A percentile compares a stretch with the other conserved stretches of the same genome.
These are phyloP conservation scores for Auriscalpium microsporum DNA, from an alignment of 768 basidiomycete species.

Conservation along the genomic window DNA sequence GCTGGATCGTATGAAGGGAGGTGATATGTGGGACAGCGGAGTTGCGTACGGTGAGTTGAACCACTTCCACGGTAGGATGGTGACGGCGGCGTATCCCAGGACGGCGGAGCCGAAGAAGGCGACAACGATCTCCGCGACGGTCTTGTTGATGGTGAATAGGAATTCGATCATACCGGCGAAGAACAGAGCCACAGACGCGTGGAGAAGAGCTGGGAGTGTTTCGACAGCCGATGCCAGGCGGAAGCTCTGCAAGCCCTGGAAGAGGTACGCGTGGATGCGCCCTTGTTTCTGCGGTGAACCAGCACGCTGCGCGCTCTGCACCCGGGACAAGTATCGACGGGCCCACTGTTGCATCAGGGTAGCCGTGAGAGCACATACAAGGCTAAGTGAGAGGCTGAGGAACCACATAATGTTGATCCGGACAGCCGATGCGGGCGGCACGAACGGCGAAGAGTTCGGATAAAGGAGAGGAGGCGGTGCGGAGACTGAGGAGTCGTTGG, in stretches of 20 bases:
- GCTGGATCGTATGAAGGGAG: no score
- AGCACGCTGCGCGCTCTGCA: not conserved
- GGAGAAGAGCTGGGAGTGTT: constrained; percentile 7
- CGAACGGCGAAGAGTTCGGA: not conserved
- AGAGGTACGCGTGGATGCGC: constrained; percentile 2
- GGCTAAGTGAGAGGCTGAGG: constrained; percentile 5
- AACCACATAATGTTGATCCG: constrained; percentile 6
- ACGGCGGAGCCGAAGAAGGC: not conserved
- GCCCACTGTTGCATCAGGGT: constrained; percentile 9
- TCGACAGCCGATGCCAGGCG: constrained; percentile 1
- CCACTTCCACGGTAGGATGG: constrained; percentile 1
- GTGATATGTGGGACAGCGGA: no score
- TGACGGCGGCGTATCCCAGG: constrained; percentile 1
- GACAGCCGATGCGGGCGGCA: not conserved
- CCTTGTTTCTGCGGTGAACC: constrained; percentile 1
- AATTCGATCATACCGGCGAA: constrained; percentile 10
- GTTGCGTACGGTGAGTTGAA: no score
- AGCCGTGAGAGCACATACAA: constrained; percentile 5
- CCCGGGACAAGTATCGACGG: not conserved
- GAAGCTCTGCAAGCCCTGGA: constrained; percentile 5
- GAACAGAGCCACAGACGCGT: constrained; percentile 10
- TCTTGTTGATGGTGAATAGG: constrained; percentile 6
- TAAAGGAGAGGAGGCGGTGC: not conserved
- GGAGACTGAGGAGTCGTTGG: not conserved
- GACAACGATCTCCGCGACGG: constrained; percentile 3